Percentiles rank a stretch among this genome's conserved stretches.
Evolutionary conservation across 176 grass and related monocot species (phyloP).

Genomic region (Avena sativa): DNA sequence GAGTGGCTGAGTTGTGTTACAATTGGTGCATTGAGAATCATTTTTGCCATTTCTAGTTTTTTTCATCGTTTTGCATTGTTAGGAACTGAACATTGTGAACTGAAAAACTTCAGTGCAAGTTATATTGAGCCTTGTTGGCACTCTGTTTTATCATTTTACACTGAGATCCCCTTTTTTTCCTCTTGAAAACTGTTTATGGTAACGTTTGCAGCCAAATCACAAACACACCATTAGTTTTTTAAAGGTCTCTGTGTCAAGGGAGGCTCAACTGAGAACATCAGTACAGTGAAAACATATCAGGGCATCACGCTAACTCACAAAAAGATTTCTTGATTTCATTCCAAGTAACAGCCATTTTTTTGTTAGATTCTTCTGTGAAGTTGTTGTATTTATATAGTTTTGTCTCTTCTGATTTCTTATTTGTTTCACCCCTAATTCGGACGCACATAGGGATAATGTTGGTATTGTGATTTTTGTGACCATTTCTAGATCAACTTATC

Average conservation of each 20-base stretch:
- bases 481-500: constrained; percentile 2
- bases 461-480: constrained; percentile 2
- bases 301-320: background rate
- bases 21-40: background rate
- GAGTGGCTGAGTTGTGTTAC: too few species aligned
- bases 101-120: background rate
- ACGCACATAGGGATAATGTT: background rate
- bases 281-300: background rate
- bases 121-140: background rate
- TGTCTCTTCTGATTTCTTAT: background rate
- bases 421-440: constrained; percentile 12
- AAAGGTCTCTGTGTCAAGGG: background rate
- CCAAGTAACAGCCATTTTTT: background rate
- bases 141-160: constrained; percentile 8
- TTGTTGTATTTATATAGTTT: background rate
- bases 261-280: background rate
- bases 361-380: background rate
- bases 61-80: background rate
- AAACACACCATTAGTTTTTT: constrained; percentile 2
- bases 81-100: background rate
- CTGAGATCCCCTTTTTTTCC: background rate
- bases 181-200: background rate
- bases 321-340: background rate
- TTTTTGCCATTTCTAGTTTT: background rate
- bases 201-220: background rate